phyloP scores from a whole-genome alignment of 2,329 filamentous ascomycete genomes.

The Epichloe coenophiala region DNA sequence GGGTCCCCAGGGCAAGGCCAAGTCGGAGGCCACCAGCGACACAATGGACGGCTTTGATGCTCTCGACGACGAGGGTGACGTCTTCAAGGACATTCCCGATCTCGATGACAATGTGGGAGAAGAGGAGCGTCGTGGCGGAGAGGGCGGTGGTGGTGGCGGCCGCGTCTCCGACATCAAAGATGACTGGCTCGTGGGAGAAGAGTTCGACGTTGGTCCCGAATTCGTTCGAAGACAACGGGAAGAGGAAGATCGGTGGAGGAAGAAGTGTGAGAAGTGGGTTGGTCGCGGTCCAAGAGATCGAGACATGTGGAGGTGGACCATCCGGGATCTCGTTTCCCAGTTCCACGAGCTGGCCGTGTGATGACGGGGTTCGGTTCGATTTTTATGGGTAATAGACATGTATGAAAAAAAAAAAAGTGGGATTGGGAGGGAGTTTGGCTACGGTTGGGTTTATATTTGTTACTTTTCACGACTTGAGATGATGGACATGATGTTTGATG shows the following conservation, averaged over 20 bases:
- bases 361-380: neutral
- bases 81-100: conserved; percentile 90
- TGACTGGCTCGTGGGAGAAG: conserved; percentile 81
- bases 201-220: conserved; percentile 93
- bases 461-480: conserved; percentile 4
- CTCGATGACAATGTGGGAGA: conserved; percentile 55
- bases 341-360: conserved; percentile 21
- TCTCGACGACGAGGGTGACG: conserved; percentile 67
- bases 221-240: conserved; percentile 81
- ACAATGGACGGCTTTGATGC: conserved; percentile 53
- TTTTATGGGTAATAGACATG: conserved; percentile 1
- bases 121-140: conserved; percentile 32
- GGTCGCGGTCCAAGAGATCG: conserved; percentile 40
- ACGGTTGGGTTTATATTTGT: neutral
- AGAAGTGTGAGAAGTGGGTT: conserved; percentile 80
- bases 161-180: conserved; percentile 52
- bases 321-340: conserved; percentile 42
- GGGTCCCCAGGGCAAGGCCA: conserved; percentile 31
- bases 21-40: conserved; percentile 36
- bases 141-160: neutral
- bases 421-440: neutral
- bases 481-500: conserved; percentile 7
- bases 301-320: conserved; percentile 66
- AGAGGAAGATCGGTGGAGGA: conserved; percentile 83
- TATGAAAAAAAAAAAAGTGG: neutral